Base-by-base conservation (phyloP, 169 alveolate species). In the Neospora caninum region DNA sequence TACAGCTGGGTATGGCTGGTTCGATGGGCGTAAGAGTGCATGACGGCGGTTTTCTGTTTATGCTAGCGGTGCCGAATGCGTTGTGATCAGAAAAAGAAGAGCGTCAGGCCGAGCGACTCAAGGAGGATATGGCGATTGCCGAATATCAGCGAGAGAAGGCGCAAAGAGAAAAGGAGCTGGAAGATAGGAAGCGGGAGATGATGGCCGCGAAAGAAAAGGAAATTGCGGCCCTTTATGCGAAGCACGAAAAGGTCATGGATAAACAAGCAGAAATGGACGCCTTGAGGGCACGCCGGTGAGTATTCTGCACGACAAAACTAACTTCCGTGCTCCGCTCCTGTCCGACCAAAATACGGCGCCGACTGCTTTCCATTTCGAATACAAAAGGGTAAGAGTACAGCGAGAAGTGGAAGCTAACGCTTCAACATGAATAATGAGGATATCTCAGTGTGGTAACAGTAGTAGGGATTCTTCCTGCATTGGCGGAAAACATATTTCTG, bases 191-290 rank as follows among this genome's bases (percentile, higher is more conserved):
- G 95, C 88, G 70, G n/a, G 95, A 97, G 49, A 93, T 93, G 39
- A 91, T 91, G 87, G 98, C 96, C 31, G 98, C 97, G 93, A 97
- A 97, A 91, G 98, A 97, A 94, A 95, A 93, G 91, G 98, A 97
- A 91, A 95, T 96, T 31, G 97, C 96, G 86, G 95, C 96, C 78
- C 95, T 97, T 27, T 96, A 97, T 86, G 98, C 96, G 80, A 94
- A 95, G 83, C 97, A 97, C 89, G 98, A 97, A 91, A 91, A 94
- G 64, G 98, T 96, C 27, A 73, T 93, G 49, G 98, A 97, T 89
- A 95, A 97, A 84, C 95, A 95, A 82, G 97, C 98, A 16, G 98
- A 97, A 92, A 91, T 96, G 78, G 98, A 97, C 84, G 98, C 97
- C 0, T 91, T 97, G 31, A 78, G 97, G 58, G 98, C 98, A 38